phyloP scores from a whole-genome alignment of 352 stramenopile genomes.

The Albugo laibachii region DNA sequence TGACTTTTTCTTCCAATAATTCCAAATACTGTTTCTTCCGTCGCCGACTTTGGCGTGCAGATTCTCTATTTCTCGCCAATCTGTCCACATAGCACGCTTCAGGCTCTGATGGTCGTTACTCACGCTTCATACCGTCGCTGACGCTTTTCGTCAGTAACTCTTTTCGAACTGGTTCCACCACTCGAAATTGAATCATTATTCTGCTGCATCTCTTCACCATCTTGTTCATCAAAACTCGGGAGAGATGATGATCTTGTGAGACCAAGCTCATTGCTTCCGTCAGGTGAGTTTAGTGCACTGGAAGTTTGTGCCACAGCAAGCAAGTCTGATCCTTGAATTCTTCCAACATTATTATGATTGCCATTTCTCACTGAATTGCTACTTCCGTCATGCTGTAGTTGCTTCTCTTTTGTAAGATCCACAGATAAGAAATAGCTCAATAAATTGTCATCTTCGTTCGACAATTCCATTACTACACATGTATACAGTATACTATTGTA shows the following conservation, averaged over 20 bases:
- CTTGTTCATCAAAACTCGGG: background rate
- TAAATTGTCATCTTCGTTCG: slow-evolving; percentile 69
- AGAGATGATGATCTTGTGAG: background rate
- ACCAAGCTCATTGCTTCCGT: background rate
- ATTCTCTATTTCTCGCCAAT: slow-evolving; percentile 74
- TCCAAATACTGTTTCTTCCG: slow-evolving; percentile 83
- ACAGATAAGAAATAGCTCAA: slow-evolving; percentile 74
- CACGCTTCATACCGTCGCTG: background rate
- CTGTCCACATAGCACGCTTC: slow-evolving; percentile 5
- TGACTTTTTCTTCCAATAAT: slow-evolving; percentile 70
- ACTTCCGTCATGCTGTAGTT: no score
- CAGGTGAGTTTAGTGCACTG: background rate
- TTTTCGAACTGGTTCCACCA: background rate
- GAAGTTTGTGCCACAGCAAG: no score
- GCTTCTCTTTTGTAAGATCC: slow-evolving; percentile 37
- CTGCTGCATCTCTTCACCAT: background rate
- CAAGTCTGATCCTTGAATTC: no score
- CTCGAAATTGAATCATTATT: background rate
- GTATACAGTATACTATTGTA: no score
- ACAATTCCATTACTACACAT: slow-evolving; percentile 35
- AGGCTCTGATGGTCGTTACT: background rate
- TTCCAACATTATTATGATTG: no score
- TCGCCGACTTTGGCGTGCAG: slow-evolving; percentile 65
- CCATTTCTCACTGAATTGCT: no score
- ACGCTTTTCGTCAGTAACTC: slow-evolving; percentile 3